Conservation (phyloP, 805 yeast species). For the Saccharomycopsis sp. region DNA sequence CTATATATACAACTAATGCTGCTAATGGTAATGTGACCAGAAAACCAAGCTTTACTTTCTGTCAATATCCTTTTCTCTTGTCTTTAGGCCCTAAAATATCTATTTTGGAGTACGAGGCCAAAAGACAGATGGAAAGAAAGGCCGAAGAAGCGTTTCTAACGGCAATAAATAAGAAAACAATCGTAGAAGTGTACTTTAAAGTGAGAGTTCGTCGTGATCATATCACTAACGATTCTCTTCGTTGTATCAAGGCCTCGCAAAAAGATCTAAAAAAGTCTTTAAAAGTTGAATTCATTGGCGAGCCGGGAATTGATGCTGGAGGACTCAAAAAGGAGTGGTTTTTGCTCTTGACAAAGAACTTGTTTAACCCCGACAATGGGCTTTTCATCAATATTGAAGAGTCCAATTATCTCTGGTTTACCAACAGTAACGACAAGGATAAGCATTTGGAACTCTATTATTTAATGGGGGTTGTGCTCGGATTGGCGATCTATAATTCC, state of each 20-base stretch:
- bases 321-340: constrained; percentile 96
- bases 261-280: constrained; percentile 66
- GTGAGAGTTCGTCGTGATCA: constrained; percentile 61
- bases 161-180: constrained; percentile 56
- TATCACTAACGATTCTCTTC: constrained; percentile 70
- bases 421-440: constrained; percentile 38
- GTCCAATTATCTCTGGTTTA: constrained; percentile 73
- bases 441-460: constrained; percentile 51
- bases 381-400: constrained; percentile 62
- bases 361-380: constrained; percentile 64
- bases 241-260: constrained; percentile 48
- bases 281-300: constrained; percentile 73
- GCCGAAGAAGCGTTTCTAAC: constrained; percentile 86
- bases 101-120: constrained; percentile 75
- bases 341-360: constrained; percentile 56
- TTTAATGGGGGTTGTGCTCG: constrained; percentile 79
- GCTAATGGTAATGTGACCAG: constrained; percentile 5
- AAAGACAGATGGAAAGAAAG: constrained; percentile 71
- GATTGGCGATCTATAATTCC: constrained; percentile 87
- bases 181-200: constrained; percentile 61
- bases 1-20: constrained; percentile 7
- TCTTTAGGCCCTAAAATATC: constrained; percentile 78
- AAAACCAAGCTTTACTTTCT: constrained; percentile 46
- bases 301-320: constrained; percentile 94
- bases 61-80: constrained; percentile 78